These are phyloP conservation scores for Arthroderma sp. DNA, from an alignment of 2,329 filamentous ascomycete genomes.

Conservation along the genomic window DNA sequence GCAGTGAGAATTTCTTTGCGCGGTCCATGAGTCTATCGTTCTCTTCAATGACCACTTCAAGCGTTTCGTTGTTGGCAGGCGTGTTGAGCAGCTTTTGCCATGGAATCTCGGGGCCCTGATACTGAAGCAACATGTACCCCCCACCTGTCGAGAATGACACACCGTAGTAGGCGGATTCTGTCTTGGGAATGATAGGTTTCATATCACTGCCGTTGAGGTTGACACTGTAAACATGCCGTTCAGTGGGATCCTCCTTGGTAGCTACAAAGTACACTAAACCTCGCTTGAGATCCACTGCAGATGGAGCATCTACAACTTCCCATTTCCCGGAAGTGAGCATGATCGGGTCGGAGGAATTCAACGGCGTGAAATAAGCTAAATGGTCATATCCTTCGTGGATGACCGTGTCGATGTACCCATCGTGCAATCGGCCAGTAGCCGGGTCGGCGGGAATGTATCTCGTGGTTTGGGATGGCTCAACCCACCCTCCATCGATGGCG, in stretches of 20 bases:
- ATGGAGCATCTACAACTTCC: slow-evolving; percentile 81
- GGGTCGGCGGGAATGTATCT: slow-evolving; percentile 76
- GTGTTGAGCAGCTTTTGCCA: slow-evolving; percentile 86
- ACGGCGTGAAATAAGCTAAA: slow-evolving; percentile 78
- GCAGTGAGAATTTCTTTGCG: slow-evolving; percentile 65
- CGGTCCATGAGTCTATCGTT: slow-evolving; percentile 58
- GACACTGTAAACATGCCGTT: slow-evolving; percentile 85
- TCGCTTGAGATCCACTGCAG: slow-evolving; percentile 67
- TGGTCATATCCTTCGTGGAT: slow-evolving; percentile 82
- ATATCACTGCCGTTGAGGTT: slow-evolving; percentile 66
- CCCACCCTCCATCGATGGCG: slow-evolving; percentile 89
- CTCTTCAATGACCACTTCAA: slow-evolving; percentile 59
- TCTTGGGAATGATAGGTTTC: slow-evolving; percentile 59
- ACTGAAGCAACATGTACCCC: slow-evolving; percentile 71
- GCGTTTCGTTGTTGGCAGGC: slow-evolving; percentile 46
- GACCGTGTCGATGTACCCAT: slow-evolving; percentile 87
- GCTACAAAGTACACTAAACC: slow-evolving; percentile 85
- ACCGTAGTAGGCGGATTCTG: slow-evolving; percentile 61
- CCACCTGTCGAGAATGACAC: slow-evolving; percentile 73
- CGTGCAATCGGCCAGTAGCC: slow-evolving; percentile 57
- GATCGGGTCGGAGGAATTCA: slow-evolving; percentile 68
- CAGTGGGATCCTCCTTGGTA: slow-evolving; percentile 74
- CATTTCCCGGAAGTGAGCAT: slow-evolving; percentile 80
- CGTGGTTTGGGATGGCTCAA: slow-evolving; percentile 81
- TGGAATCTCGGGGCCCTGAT: slow-evolving; percentile 72